phyloP scores from a whole-genome alignment of 495 filamentous ascomycete species.

The Neurospora intermedia region DNA sequence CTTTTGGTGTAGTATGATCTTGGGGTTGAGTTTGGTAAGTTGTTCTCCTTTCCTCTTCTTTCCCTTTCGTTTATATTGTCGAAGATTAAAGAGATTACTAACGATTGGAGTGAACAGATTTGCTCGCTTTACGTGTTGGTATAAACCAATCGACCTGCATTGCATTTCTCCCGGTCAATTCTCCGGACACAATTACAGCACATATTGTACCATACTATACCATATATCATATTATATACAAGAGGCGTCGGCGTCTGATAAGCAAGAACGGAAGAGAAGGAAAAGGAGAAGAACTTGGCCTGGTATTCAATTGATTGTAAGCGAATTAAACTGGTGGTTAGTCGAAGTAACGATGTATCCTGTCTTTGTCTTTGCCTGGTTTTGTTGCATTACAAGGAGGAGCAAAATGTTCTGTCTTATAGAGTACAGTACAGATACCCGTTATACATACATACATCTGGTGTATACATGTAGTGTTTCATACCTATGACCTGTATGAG shows the following conservation, averaged over 20 bases:
- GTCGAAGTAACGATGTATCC: no score
- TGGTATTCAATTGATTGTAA: background rate
- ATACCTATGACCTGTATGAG: no score
- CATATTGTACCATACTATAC: background rate
- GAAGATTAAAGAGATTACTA: slow-evolving; percentile 3
- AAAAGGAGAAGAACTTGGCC: background rate
- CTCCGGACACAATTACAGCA: background rate
- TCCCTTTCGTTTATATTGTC: no score
- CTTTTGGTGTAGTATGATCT: slow-evolving; percentile 93
- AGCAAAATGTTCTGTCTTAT: no score
- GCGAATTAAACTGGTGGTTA: background rate
- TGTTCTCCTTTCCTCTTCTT: background rate
- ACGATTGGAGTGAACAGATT: slow-evolving; percentile 24
- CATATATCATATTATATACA: background rate
- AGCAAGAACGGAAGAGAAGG: background rate
- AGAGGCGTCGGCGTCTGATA: background rate
- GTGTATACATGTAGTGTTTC: no score
- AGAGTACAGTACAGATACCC: no score
- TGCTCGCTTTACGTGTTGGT: slow-evolving; percentile 44
- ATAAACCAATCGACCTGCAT: slow-evolving; percentile 3
- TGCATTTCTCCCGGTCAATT: background rate
- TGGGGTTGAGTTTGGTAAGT: slow-evolving; percentile 77
- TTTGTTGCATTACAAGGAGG: no score
- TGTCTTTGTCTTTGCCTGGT: no score
- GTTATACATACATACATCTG: no score